Evolutionary conservation across 108 stramenopile species (phyloP), one percentile per base, ranked within the genome.

Genomic region (Discostella stelligeroides): DNA sequence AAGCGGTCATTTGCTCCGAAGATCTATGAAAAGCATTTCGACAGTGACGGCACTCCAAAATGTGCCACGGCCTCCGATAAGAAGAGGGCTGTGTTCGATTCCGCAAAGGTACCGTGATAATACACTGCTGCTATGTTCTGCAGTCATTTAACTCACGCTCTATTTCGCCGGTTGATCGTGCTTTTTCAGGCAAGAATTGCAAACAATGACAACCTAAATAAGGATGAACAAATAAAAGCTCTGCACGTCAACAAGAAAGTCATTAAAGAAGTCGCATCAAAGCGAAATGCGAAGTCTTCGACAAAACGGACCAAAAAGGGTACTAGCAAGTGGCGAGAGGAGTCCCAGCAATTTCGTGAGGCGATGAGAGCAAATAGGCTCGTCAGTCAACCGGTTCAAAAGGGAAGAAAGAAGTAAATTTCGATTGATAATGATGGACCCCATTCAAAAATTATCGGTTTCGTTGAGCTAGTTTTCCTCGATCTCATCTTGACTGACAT

Each of bases 401-500:
- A 54, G 28, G 53, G 34, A 34, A 34, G 34, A 34, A 34, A 34
- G 6, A 34, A 34, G 7, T 30, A 20, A 40, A 23, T 46, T 17
- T 15, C 30, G 46, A n/a, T 61, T 61, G 41, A 49, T 47, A 18
- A 49, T 49, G 17, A 18, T 49, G 15, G 23, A 25, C 13, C 12
- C 23, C n/a, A 14, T 46, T 34, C 11, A 63, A 18, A 18, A 25
- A 37, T 34, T 29, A 18, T 49, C 42, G 7, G 27, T 17, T 13
- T 23, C 23, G 27, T 24, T 49, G 39, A 65, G 13, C 54, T 39
- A 34, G 27, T 60, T 64, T 18, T 11, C 27, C 46, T 92, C 91
- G 50, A 90, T 74, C 47, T 89, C 92, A 39, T 87, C 80, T 81
- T 93, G 86, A 42, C 88, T 90, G 18, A 70, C 70, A 34, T 82